Evolutionary conservation across 2,329 filamentous ascomycete species (phyloP).

Genomic region (Claviceps sorghi): DNA sequence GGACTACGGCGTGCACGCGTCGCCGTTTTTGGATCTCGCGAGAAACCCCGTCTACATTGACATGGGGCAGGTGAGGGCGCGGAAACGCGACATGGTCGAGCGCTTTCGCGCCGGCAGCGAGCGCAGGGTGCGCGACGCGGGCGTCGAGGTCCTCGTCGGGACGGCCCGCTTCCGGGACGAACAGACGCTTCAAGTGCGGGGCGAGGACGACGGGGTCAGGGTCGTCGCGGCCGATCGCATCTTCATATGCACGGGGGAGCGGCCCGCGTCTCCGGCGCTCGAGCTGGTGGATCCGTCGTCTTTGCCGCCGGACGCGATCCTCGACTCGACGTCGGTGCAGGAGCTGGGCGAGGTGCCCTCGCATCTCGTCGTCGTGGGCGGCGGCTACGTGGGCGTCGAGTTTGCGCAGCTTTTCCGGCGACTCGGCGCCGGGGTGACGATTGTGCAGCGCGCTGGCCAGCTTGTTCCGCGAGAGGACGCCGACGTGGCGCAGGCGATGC

Average conservation of each 20-base stretch:
- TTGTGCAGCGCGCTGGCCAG: slow-evolving; percentile 29
- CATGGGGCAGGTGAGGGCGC: slow-evolving; percentile 33
- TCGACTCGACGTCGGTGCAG: background rate
- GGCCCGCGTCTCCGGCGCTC: background rate
- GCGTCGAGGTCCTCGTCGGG: slow-evolving; percentile 31
- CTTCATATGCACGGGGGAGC: background rate
- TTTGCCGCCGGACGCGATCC: background rate
- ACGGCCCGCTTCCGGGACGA: slow-evolving; percentile 27
- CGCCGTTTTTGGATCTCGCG: background rate
- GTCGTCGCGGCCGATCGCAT: background rate
- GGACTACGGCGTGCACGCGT: slow-evolving; percentile 29
- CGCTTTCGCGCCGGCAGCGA: slow-evolving; percentile 34
- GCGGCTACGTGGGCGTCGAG: slow-evolving; percentile 38
- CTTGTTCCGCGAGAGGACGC: slow-evolving; percentile 31
- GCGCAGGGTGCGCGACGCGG: slow-evolving; percentile 22
- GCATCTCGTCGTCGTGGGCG: slow-evolving; percentile 28
- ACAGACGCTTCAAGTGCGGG: slow-evolving; percentile 12
- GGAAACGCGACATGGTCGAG: slow-evolving; percentile 38
- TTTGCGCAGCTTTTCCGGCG: slow-evolving; percentile 38
- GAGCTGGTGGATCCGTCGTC: background rate
- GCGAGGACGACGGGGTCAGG: background rate
- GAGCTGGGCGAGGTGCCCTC: slow-evolving; percentile 21
- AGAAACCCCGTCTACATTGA: slow-evolving; percentile 22
- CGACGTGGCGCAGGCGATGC: slow-evolving; percentile 29
- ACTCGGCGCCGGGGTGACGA: slow-evolving; percentile 32